phyloP scores from a whole-genome alignment of 139 green algal genomes.

The Picocystis salinarum region DNA sequence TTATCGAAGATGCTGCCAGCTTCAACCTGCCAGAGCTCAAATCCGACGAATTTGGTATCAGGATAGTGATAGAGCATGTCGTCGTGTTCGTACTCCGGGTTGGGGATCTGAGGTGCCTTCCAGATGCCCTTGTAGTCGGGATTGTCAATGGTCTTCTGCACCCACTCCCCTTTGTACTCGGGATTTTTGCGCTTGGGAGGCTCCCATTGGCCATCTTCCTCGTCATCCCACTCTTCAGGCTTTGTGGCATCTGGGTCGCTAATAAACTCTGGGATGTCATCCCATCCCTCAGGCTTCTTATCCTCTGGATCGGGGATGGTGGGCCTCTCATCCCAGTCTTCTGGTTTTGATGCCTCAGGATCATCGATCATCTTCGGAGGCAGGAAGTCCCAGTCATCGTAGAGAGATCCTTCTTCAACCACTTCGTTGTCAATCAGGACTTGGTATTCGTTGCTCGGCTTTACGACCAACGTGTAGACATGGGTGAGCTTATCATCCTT shows the following conservation, averaged over 20 bases:
- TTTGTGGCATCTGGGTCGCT: constrained; percentile 60
- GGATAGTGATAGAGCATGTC: constrained; percentile 45
- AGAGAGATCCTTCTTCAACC: constrained; percentile 28
- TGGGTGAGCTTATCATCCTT: constrained; percentile 27
- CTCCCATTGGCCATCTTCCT: constrained; percentile 84
- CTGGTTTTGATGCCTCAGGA: constrained; percentile 62
- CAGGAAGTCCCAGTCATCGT: constrained; percentile 65
- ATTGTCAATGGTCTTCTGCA: constrained; percentile 47
- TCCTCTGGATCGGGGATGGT: constrained; percentile 25
- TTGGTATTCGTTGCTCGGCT: constrained; percentile 27
- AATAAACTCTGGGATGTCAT: constrained; percentile 52
- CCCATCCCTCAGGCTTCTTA: constrained; percentile 67
- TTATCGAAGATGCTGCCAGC: constrained; percentile 76
- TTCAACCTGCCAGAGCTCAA: constrained; percentile 83
- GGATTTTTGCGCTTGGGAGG: constrained; percentile 63
- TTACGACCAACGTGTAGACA: constrained; percentile 31
- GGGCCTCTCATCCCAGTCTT: constrained; percentile 67
- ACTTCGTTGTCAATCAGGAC: constrained; percentile 59
- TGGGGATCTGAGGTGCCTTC: constrained; percentile 57
- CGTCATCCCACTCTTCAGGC: constrained; percentile 83
- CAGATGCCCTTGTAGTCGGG: constrained; percentile 60
- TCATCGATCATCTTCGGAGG: constrained; percentile 63
- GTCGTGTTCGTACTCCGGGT: constrained; percentile 62
- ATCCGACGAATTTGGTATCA: constrained; percentile 49
- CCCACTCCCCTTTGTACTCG: constrained; percentile 78